Percentiles rank a stretch among this genome's conserved stretches.
Conservation (phyloP, 1,284 basidiomycete species). For the Psilocybe mexicana region DNA sequence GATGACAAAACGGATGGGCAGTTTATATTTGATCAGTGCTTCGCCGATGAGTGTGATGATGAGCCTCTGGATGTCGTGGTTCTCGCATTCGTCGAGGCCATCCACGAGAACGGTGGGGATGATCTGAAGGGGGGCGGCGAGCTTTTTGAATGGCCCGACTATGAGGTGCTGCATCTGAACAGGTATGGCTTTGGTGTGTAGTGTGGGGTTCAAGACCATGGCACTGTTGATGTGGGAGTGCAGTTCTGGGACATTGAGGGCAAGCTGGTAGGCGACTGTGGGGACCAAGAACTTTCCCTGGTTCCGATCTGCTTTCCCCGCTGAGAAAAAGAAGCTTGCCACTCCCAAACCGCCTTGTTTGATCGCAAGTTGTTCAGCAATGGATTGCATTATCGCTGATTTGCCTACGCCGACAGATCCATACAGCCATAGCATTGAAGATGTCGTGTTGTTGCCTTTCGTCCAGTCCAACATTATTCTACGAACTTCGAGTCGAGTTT, state of each 20-base stretch:
- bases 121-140: background rate
- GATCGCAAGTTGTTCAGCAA: constrained; percentile 16
- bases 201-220: background rate
- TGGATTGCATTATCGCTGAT: constrained; percentile 23
- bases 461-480: constrained; percentile 10
- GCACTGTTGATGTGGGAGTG: background rate
- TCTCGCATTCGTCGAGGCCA: constrained; percentile 10
- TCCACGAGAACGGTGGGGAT: constrained; percentile 5
- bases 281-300: background rate
- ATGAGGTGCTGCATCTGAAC: background rate
- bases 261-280: constrained; percentile 11
- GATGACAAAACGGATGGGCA: constrained; percentile 4
- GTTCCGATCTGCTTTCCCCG: background rate
- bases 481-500: constrained; percentile 9
- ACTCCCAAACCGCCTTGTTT: constrained; percentile 5
- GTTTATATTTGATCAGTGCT: background rate
- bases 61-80: background rate
- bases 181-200: background rate
- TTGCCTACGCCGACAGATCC: constrained; percentile 25
- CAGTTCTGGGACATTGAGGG: background rate
- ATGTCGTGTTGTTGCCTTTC: background rate
- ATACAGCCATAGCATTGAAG: constrained; percentile 18
- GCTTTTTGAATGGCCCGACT: background rate
- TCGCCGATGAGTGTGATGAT: background rate
- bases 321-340: constrained; percentile 24